Base-by-base conservation (phyloP, 2,329 filamentous ascomycete species). In the Davidsoniella neocaledoniae region DNA sequence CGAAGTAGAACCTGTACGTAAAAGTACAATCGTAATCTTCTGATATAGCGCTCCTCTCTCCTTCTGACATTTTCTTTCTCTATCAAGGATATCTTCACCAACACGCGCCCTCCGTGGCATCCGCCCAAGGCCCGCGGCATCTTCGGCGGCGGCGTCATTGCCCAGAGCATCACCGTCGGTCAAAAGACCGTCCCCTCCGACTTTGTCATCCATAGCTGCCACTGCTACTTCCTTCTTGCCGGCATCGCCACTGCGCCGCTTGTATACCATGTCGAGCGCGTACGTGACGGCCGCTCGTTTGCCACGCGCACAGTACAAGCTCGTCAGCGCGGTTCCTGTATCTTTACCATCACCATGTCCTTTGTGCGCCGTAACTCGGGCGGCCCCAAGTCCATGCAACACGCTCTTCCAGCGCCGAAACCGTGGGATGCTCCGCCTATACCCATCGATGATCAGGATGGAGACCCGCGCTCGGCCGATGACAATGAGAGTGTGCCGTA, bases 161-260 rank as follows among this genome's bases (percentile, higher is more conserved):
- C 90, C 44, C 90, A 96, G 71, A 88, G 77, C 59, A 80, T 95
- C 23, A 76, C 83, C 43, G 86, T 91, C 2, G 91, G 86, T 21
- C 87, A 94, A 64, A 77, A 79, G 60, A 98, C 91, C 7, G 85
- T 98, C 2, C 81, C 83, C 0, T 63, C 70, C 23, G 72, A 84
- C 61, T 95, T 94, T 65, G 76, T 80, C 53, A 79, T 91, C 46
- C 91, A 98, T 70, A 90, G 83, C 61, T 95, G 94, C 83, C 91
- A 98, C 73, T 96, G 91, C 75, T 98, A 96, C 70, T 98, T 98
- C 64, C 80, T 98, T 33, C 79, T 96, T 2, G 88, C 90, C 4
- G 91, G 91, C 25, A 84, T 90, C 60, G 73, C 78, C 10, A 77
- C 83, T 53, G 81, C 91, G 16, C 90, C 91, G 29, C 83, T 96